Evolutionary conservation across 2,329 filamentous ascomycete genomes (phyloP).

Genomic region (Aspergillus thermomutatus): DNA sequence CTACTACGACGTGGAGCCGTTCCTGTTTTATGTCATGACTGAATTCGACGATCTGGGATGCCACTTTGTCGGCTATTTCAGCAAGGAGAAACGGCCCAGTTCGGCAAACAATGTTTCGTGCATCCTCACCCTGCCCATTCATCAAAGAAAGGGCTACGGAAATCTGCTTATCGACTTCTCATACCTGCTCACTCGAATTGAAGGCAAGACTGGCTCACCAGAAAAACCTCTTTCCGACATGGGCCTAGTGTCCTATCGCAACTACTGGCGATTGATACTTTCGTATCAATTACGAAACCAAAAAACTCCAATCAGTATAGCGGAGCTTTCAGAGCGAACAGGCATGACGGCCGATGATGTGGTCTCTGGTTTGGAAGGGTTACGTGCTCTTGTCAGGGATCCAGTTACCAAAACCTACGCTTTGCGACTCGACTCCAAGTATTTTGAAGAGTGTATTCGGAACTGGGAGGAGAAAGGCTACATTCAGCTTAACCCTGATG

Average conservation of each 20-base stretch:
- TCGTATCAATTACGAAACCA: constrained; percentile 76
- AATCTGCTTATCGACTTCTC: constrained; percentile 98
- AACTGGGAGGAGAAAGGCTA: constrained; percentile 90
- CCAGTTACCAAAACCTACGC: constrained; percentile 86
- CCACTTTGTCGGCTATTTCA: constrained; percentile 99
- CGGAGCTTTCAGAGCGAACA: constrained; percentile 69
- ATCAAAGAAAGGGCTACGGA: constrained; percentile 95
- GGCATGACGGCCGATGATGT: constrained; percentile 97
- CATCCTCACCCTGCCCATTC: constrained; percentile 91
- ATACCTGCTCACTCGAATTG: constrained; percentile 88
- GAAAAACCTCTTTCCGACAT: constrained; percentile 98
- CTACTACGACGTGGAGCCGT: constrained; percentile 99
- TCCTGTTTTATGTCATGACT: constrained; percentile 98
- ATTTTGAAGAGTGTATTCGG: constrained; percentile 80
- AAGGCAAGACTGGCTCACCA: constrained; percentile 89
- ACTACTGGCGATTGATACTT: constrained; percentile 90
- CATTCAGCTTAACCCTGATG: constrained; percentile 74
- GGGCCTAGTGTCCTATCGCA: constrained; percentile 94
- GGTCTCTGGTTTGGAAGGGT: constrained; percentile 84
- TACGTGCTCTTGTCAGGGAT: constrained; percentile 85
- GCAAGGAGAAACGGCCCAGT: constrained; percentile 92
- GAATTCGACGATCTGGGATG: constrained; percentile 83
- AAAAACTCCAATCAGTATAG: constrained; percentile 54
- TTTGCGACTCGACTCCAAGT: constrained; percentile 78
- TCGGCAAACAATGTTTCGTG: constrained; percentile 97